Evolutionary conservation across 1,284 basidiomycete species (phyloP).

Genomic region (Thecaphora frezii): DNA sequence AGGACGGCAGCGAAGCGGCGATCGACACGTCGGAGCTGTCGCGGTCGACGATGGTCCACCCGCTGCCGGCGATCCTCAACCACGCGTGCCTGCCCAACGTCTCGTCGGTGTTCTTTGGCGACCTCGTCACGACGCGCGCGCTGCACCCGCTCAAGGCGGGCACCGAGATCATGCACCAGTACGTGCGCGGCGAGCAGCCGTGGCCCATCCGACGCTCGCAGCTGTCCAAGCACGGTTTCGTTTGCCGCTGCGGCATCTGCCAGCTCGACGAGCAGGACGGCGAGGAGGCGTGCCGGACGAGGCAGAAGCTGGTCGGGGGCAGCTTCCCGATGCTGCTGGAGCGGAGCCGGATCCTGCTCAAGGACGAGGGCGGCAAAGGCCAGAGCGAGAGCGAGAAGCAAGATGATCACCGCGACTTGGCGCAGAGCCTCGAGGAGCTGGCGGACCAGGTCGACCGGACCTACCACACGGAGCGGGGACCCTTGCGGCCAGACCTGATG

Average conservation of each 20-base stretch:
- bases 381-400: not conserved
- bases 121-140: slow-evolving; percentile 53
- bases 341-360: slow-evolving; percentile 45
- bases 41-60: slow-evolving; percentile 55
- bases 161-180: slow-evolving; percentile 57
- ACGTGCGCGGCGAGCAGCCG: slow-evolving; percentile 53
- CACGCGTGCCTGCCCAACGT: slow-evolving; percentile 57
- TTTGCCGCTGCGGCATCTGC: slow-evolving; percentile 50
- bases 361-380: slow-evolving; percentile 9
- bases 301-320: slow-evolving; percentile 39
- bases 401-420: slow-evolving; percentile 46
- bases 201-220: slow-evolving; percentile 43
- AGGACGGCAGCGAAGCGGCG: slow-evolving; percentile 5
- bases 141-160: slow-evolving; percentile 44
- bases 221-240: slow-evolving; percentile 55
- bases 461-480: slow-evolving; percentile 26
- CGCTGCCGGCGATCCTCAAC: slow-evolving; percentile 56
- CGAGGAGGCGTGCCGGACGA: slow-evolving; percentile 19
- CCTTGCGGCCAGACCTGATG: slow-evolving; percentile 47
- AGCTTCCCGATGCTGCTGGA: slow-evolving; percentile 44
- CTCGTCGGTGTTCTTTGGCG: slow-evolving; percentile 55
- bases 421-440: slow-evolving; percentile 31
- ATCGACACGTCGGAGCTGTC: slow-evolving; percentile 25
- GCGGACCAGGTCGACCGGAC: slow-evolving; percentile 36
- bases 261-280: slow-evolving; percentile 46